Evolutionary conservation across 305 asterid genomes (phyloP), one percentile per base, ranked within the genome.

Genomic region (Withania somnifera): DNA sequence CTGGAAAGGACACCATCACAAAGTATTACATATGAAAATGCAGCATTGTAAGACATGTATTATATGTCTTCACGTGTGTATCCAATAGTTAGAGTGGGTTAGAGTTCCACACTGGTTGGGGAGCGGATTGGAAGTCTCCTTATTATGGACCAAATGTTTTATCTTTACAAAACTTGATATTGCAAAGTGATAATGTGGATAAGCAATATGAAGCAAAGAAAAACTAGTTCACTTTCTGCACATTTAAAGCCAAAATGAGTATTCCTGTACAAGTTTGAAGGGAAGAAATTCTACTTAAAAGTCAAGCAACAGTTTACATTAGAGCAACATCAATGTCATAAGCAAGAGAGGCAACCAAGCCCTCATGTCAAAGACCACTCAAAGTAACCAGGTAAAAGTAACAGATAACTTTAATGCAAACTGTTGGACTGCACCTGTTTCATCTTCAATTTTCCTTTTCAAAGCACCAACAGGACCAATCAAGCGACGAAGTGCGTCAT

Each of bases 391-490:
- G 79, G 79, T 73, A 73, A 73, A 73, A 28, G 58, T 47, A 50
- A 50, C 80, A 50, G 47, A 50, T 17, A 50, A 50, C 11, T 50
- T 61, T 2, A 75, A 26, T 28, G 61, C 63, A 75, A 75, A 50
- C 45, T 47, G 63, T 75, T 75, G 80, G 80, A 28, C 80, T 26
- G 84, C 47, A 94, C 99, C 98, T 88, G 98, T 94, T 89, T 91
- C 97, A 86, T 93, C 98, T 91, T 96, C 99, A 80, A 94, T 93
- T 89, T 93, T 96, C 85, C 91, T 94, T 94, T 91, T 96, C 84
- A 92, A 83, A 67, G 93, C 92, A 83, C 99, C 99, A 78, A 93
- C 92, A 83, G 98, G 99, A 86, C 99, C 99, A 90, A 96, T 89
- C 83, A 96, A 86, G 51, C 94, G 98, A 58, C 98, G 97, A 86